phyloP scores from a whole-genome alignment of 2,329 filamentous ascomycete species.

The Penicillium sp. region DNA sequence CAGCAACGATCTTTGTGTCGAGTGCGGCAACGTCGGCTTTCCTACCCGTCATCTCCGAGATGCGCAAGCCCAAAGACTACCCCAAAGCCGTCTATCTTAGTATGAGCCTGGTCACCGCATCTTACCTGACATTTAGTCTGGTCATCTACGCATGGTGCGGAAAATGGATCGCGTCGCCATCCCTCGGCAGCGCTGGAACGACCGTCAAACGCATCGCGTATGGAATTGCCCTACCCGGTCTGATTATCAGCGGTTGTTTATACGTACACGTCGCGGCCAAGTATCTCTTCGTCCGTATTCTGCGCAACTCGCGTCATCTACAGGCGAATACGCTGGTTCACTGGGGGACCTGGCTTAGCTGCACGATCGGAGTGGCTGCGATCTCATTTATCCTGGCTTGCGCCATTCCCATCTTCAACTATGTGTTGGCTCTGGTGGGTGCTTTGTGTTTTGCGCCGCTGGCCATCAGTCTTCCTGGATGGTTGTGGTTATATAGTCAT shows the following conservation, averaged over 20 bases:
- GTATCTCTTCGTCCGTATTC: conserved; percentile 60
- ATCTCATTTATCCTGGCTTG: conserved; percentile 57
- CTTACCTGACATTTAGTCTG: conserved; percentile 62
- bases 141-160: conserved; percentile 67
- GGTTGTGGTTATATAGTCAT: conserved; percentile 58
- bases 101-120: conserved; percentile 61
- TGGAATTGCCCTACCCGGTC: conserved; percentile 60
- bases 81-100: conserved; percentile 63
- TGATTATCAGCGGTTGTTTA: conserved; percentile 55
- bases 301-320: conserved; percentile 56
- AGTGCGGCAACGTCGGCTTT: conserved; percentile 64
- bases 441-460: conserved; percentile 57
- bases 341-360: conserved; percentile 57
- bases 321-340: conserved; percentile 57
- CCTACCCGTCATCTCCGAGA: conserved; percentile 67
- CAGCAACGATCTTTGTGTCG: conserved; percentile 63
- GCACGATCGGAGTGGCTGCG: conserved; percentile 48
- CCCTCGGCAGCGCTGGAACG: conserved; percentile 63
- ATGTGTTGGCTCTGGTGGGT: conserved; percentile 54
- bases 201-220: conserved; percentile 65
- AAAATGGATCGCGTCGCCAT: conserved; percentile 64
- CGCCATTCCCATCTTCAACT: conserved; percentile 61
- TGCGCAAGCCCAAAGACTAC: conserved; percentile 63
- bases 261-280: conserved; percentile 56
- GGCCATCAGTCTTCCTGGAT: conserved; percentile 53